These are phyloP conservation scores for Dioscorea dumetorum DNA, from an alignment of 106 monocot genomes.

Conservation along the genomic window DNA sequence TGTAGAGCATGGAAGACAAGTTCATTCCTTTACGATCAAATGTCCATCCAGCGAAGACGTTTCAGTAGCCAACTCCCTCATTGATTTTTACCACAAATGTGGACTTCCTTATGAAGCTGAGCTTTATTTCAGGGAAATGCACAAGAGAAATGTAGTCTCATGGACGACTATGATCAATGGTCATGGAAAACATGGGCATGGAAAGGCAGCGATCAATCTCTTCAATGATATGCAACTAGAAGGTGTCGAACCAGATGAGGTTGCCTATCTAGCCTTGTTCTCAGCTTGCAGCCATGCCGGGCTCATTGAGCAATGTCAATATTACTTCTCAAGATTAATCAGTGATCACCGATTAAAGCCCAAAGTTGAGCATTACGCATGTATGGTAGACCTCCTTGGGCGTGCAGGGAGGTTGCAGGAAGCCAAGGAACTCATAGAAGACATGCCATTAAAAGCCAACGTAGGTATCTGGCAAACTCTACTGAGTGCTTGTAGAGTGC, in stretches of 20 bases:
- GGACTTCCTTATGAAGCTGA: constrained; percentile 26
- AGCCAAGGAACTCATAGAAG: constrained; percentile 27
- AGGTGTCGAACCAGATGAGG: constrained; percentile 35
- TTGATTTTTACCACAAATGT: constrained; percentile 55
- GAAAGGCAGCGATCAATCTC: constrained; percentile 8
- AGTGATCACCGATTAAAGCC: constrained; percentile 6
- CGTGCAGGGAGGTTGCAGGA: constrained; percentile 30
- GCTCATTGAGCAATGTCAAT: constrained; percentile 22
- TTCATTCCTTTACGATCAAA: constrained; percentile 35
- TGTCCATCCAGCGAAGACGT: constrained; percentile 26
- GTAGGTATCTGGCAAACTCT: constrained; percentile 43
- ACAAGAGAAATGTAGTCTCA: constrained; percentile 8
- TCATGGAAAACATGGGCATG: constrained; percentile 35
- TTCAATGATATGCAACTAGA: constrained; percentile 31
- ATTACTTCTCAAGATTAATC: constrained; percentile 14
- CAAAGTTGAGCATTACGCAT: constrained; percentile 48
- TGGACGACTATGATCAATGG: constrained; percentile 35
- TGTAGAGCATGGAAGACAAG: constrained; percentile 33
- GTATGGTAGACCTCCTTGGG: constrained; percentile 58
- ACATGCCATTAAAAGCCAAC: constrained; percentile 30
- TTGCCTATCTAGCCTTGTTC: constrained; percentile 38
- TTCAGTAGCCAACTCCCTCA: constrained; percentile 31
- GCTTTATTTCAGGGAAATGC: constrained; percentile 6
- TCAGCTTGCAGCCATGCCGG: constrained; percentile 52
- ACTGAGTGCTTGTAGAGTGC: constrained; percentile 44